These are phyloP conservation scores for Durotheca rogersii DNA, from an alignment of 495 filamentous ascomycete genomes.

Conservation along the genomic window DNA sequence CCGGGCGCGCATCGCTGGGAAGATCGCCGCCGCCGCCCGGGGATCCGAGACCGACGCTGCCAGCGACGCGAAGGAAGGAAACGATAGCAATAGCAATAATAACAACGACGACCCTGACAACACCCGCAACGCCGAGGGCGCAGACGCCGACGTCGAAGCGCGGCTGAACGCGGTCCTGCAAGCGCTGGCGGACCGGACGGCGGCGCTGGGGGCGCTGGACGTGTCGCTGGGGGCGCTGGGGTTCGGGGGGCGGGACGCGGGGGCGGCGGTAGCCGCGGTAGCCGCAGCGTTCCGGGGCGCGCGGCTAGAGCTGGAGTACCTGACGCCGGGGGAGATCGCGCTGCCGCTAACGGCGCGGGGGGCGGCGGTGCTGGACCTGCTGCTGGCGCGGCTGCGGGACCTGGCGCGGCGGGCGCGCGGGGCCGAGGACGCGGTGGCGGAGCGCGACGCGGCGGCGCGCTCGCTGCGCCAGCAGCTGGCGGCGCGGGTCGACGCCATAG, in stretches of 20 bases:
- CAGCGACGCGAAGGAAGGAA: not conserved
- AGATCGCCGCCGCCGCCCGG: slow-evolving; percentile 32
- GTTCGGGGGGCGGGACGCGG: slow-evolving; percentile 51
- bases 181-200: slow-evolving; percentile 42
- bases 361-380: slow-evolving; percentile 47
- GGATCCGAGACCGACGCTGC: slow-evolving; percentile 34
- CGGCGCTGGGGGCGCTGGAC: slow-evolving; percentile 39
- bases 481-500: slow-evolving; percentile 45
- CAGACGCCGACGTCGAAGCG: slow-evolving; percentile 41
- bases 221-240: slow-evolving; percentile 51
- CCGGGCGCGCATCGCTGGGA: slow-evolving; percentile 34
- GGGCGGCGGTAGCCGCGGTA: slow-evolving; percentile 56
- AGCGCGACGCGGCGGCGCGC: slow-evolving; percentile 52
- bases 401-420: slow-evolving; percentile 50
- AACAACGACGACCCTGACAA: no score
- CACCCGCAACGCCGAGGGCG: slow-evolving; percentile 7
- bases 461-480: slow-evolving; percentile 51
- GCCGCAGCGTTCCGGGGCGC: slow-evolving; percentile 60
- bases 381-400: slow-evolving; percentile 44
- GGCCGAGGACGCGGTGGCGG: slow-evolving; percentile 57
- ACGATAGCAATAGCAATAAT: no score
- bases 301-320: slow-evolving; percentile 65
- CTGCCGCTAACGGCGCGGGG: slow-evolving; percentile 48
- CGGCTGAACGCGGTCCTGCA: slow-evolving; percentile 39
- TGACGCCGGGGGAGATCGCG: slow-evolving; percentile 62